Percentiles rank a stretch among this genome's conserved stretches.
Evolutionary conservation across 192 early-diverging fungal genomes (phyloP).

Genomic region (Backusella macrospora): DNA sequence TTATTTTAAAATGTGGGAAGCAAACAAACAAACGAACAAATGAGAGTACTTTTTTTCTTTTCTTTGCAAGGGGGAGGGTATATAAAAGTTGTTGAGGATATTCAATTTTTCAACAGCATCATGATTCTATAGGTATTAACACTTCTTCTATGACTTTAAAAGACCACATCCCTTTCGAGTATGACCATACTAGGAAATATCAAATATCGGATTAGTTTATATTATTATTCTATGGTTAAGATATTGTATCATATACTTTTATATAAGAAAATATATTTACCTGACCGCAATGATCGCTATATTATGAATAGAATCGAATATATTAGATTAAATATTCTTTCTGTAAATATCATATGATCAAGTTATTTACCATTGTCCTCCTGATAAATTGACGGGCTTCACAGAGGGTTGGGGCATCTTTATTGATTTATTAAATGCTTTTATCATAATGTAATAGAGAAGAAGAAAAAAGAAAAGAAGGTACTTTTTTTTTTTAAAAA

Average conservation of each 20-base stretch:
- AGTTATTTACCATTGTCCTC: conserved; percentile 9
- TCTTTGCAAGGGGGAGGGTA: background rate
- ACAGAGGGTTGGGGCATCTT: background rate
- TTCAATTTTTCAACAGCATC: background rate
- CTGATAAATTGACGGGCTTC: conserved; percentile 6
- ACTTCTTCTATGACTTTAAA: background rate
- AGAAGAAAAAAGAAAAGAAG: background rate
- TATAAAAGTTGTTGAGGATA: background rate
- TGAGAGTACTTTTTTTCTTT: background rate
- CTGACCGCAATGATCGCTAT: conserved; percentile 16
- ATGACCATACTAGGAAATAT: conserved; percentile 9
- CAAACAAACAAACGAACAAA: conserved; percentile 1
- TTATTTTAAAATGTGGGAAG: conserved; percentile 4
- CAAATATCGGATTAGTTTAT: background rate
- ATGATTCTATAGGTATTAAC: background rate
- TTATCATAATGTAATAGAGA: background rate
- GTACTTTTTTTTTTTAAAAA: too few relatives aligned
- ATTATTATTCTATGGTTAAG: background rate
- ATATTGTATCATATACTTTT: too few relatives aligned
- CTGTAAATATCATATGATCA: background rate
- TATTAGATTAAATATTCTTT: background rate
- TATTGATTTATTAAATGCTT: background rate
- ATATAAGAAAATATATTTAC: background rate
- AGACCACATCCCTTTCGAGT: conserved; percentile 7
- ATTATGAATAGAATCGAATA: background rate